Base-by-base conservation (phyloP, 495 filamentous ascomycete genomes). In the Penicillium steckii region DNA sequence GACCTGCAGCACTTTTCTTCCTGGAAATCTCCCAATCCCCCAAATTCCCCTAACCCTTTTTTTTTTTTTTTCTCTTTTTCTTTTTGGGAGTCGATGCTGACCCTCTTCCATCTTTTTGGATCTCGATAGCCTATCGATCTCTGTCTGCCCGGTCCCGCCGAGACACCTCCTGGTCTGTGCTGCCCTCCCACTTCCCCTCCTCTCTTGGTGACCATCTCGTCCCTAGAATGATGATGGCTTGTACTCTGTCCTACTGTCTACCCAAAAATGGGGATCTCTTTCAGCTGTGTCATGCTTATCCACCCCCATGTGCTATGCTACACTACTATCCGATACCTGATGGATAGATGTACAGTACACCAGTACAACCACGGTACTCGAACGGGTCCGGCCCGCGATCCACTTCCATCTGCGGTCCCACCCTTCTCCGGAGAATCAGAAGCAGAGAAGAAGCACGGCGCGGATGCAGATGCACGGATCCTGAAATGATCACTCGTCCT, bases 1-100 rank as follows among this genome's bases (percentile, higher is more conserved):
- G 69, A 72, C 73, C 52, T 77, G 74, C 74, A 73, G 62, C 53
- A 32, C 41, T 19, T 52, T 41, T 13, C 22, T 25, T 55, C 32
- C 30, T 53, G 37, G 29, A n/a, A n/a, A n/a, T n/a, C 10, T 13
- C 29, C n/a, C 10, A 13, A 32, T 4, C 10, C 10, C 29, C 10
- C 10, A 32, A 13, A 30, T 9, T 12, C 29, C 5, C 29, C 9
- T 13, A 9, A 32, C 29, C n/a, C 10, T 32, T 13, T 27, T 10
- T 27, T 27, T 27, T 10, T 10, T 27, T 27, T 27, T n/a, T n/a
- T 37, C 32, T 15, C 30, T 33, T 19, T 53, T 33, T 21, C 4
- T 32, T 27, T 47, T 47, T 22, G 17, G 23, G 17, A 8, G 44
- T 17, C 29, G 29, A 32, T 32, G 12, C 24, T n/a, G n/a, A n/a